Evolutionary conservation across 2,329 filamentous ascomycete species (phyloP), one percentile per base, ranked within the genome.

Genomic region (Macroventuria anomochaeta): DNA sequence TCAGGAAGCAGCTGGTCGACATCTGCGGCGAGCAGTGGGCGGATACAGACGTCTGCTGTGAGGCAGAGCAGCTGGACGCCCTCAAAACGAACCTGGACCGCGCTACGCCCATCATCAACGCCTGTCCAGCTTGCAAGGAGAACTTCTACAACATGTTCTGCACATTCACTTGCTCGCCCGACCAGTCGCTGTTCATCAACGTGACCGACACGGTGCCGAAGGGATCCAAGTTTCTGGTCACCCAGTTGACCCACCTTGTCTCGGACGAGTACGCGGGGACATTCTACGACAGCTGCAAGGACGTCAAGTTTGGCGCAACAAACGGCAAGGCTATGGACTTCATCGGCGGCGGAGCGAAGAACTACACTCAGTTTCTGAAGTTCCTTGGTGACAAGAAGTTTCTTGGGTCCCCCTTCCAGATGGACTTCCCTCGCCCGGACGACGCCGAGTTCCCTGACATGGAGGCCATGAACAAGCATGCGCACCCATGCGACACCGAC

Each of bases 91-190:
- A 96, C 69, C 83, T 99, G 53, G 88, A 90, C 63, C 91, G 91
- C 18, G 93, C 92, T 2, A 91, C 93, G 65, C 87, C 88, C 54
- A 89, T 99, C 70, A 92, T 99, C 72, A 88, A 92, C 21, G 91
- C 92, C 8, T 99, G 95, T 73, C 95, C 95, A 1, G 95, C 96
- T 26, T 99, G 95, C 83, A 96, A 95, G 76, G 89, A 93, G 67
- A 99, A 99, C 80, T 99, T 99, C 80, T 97, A 91, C 81, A 96
- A 99, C 78, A 82, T 96, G 37, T 99, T 99, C 76, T 99, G 95
- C 79, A 96, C 92, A 4, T 97, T 99, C 71, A 97, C 93, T 2
- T 99, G 96, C 79, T 99, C 95, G 4, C 93, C 96, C 5, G 89
- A 99, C 69, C 95, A 99, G 74, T 97, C 92, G 0, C 80, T 96